A percentile compares a stretch with the other conserved stretches of the same genome.
These are phyloP conservation scores for Colletotrichum eremochloae DNA, from an alignment of 2,329 filamentous ascomycete species.

Conservation along the genomic window DNA sequence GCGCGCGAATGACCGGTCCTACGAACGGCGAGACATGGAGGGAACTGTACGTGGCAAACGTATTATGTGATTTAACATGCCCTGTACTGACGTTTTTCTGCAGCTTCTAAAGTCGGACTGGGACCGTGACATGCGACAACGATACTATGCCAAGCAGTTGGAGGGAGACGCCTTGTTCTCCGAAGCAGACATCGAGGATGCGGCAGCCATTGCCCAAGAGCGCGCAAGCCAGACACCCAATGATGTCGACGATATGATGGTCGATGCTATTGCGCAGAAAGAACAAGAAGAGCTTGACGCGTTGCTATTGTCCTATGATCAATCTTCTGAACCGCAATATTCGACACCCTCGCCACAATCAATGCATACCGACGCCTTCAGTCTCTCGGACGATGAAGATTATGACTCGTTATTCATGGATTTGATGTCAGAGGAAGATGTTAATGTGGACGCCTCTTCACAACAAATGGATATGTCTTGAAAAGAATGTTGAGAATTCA, in stretches of 20 bases:
- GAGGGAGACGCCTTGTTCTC: constrained; percentile 58
- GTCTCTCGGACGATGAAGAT: constrained; percentile 68
- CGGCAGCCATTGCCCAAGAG: constrained; percentile 54
- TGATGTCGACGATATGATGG: constrained; percentile 64
- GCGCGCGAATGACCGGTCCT: constrained; percentile 70
- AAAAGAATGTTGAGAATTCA: background rate
- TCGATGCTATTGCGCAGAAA: constrained; percentile 63
- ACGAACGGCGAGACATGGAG: constrained; percentile 73
- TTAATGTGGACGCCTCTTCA: constrained; percentile 45
- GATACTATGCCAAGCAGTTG: constrained; percentile 52
- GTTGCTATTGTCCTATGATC: constrained; percentile 63
- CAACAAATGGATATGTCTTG: constrained; percentile 64
- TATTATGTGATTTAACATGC: too few relatives aligned
- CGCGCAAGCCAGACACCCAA: constrained; percentile 40
- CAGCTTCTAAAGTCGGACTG: constrained; percentile 54
- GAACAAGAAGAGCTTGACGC: constrained; percentile 72
- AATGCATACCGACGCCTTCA: constrained; percentile 40
- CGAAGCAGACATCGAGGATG: constrained; percentile 67
- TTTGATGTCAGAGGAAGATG: constrained; percentile 63
- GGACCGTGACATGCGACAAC: constrained; percentile 51
- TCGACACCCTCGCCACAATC: constrained; percentile 52
- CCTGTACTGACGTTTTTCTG: background rate
- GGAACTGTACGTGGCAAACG: constrained; percentile 61
- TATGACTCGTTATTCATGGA: constrained; percentile 77
- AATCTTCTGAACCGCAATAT: constrained; percentile 41